Evolutionary conservation across 768 basidiomycete genomes (phyloP), one percentile per base, ranked within the genome.

Genomic region (Leccinum arenicola): DNA sequence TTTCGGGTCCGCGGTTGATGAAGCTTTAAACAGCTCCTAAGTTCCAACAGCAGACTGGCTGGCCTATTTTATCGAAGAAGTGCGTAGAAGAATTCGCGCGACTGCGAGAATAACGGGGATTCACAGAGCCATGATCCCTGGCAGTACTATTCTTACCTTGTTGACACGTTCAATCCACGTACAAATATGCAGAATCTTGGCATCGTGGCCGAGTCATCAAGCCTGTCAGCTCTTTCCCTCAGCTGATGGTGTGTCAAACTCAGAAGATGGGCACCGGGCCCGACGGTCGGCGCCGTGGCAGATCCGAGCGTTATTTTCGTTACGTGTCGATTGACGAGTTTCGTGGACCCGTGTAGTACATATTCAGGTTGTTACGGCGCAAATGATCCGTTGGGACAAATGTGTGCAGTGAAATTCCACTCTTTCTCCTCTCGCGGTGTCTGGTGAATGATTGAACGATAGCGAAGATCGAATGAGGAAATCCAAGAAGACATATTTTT

Each of bases 401-500:
- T 59, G 51, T 60, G 51, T 29, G 29, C 43, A 55, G 38, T 55
- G 31, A 51, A 56, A 31, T 11, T 36, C 65, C 65, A 38, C 65
- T 56, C 59, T 66, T 69, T 57, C 59, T 50, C 63, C 68, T 57
- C 51, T 59, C 51, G 52, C 54, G 55, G 58, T 59, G 60, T 48
- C 56, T 52, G 49, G 52, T 29, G 69, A 61, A 61, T 31, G 48
- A 53, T 55, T 51, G n/a, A 57, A 47, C 58, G 43, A 57, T 58
- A 53, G 43, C 55, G 29, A 25, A 25, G 8, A 35, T 53, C 50
- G 19, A 43, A 67, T 60, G 59, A 38, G 58, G 61, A 52, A 66
- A 59, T 52, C 56, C 63, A 63, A 63, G 68, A 61, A 33, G 19
- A 23, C 63, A 68, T 62, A 45, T 19, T 66, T 62, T 63, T 70